Conservation (phyloP, 192 early-diverging fungal genomes). For the Linnemannia zychae region DNA sequence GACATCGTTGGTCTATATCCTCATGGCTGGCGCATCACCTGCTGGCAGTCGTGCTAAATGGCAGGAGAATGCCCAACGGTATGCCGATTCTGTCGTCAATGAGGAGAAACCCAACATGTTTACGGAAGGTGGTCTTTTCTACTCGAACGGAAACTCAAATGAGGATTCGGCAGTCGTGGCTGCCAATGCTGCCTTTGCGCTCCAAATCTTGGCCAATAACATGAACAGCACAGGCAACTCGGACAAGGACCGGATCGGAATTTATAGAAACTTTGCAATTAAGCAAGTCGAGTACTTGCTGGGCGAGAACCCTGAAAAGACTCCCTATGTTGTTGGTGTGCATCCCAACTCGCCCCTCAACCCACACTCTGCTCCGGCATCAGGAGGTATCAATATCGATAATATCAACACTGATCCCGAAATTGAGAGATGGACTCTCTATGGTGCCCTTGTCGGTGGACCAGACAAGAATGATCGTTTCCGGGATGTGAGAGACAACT, state of each 20-base stretch:
- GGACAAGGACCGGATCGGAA: constrained; percentile 19
- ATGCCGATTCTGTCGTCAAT: constrained; percentile 50
- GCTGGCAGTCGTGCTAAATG: constrained; percentile 50
- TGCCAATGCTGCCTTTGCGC: constrained; percentile 52
- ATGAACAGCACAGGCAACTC: constrained; percentile 20
- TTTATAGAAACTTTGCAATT: constrained; percentile 42
- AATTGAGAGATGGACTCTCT: constrained; percentile 56
- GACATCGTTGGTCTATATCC: constrained; percentile 59
- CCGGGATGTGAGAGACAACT: constrained; percentile 61
- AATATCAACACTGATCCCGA: constrained; percentile 55
- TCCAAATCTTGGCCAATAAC: constrained; percentile 52
- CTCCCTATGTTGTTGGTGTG: constrained; percentile 70
- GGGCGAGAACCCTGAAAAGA: constrained; percentile 66
- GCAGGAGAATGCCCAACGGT: constrained; percentile 42
- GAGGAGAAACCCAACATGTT: constrained; percentile 30
- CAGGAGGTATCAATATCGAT: constrained; percentile 61
- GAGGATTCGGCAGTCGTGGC: constrained; percentile 48
- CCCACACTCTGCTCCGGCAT: constrained; percentile 69
- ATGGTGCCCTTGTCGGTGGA: constrained; percentile 72
- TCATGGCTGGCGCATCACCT: constrained; percentile 57
- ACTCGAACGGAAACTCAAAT: constrained; percentile 42
- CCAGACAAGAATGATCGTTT: constrained; percentile 67
- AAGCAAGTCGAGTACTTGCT: constrained; percentile 67
- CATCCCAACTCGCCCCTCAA: constrained; percentile 71
- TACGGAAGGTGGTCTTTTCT: constrained; percentile 64